These are phyloP conservation scores for Podaxis carcinomalis DNA, from an alignment of 768 basidiomycete species.

Conservation along the genomic window DNA sequence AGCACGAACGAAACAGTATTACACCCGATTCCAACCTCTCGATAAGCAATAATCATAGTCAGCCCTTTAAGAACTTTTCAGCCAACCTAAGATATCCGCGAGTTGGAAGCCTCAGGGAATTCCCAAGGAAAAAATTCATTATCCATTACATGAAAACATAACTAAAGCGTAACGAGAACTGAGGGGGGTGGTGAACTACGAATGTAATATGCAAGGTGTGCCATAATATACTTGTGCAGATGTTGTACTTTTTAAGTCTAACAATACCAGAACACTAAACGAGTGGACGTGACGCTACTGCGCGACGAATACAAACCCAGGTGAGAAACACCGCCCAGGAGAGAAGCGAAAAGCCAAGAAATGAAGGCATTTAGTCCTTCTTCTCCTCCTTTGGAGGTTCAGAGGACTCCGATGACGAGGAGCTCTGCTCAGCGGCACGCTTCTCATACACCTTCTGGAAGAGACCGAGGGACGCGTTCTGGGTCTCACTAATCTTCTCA, in stretches of 20 bases:
- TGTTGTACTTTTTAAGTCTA: constrained; percentile 28
- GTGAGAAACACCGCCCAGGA: constrained; percentile 2
- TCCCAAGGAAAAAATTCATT: not conserved
- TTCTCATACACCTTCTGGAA: constrained; percentile 99
- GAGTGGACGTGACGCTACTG: constrained; percentile 9
- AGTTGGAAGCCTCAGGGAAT: not conserved
- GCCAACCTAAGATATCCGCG: no score
- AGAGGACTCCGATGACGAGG: constrained; percentile 37
- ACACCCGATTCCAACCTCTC: constrained; percentile 72
- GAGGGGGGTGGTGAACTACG: constrained; percentile 9
- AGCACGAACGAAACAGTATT: constrained; percentile 78
- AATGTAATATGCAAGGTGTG: constrained; percentile 10
- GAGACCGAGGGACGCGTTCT: constrained; percentile 90
- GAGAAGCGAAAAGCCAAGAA: constrained; percentile 10
- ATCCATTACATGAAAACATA: constrained; percentile 11
- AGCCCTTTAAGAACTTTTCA: not conserved
- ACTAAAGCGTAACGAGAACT: constrained; percentile 10
- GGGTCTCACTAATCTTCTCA: constrained; percentile 90
- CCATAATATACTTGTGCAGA: constrained; percentile 9
- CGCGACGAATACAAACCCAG: constrained; percentile 3
- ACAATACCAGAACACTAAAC: constrained; percentile 15
- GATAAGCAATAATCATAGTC: not conserved
- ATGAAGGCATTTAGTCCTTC: constrained; percentile 61
- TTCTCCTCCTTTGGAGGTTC: constrained; percentile 66
- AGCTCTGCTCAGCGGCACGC: constrained; percentile 64